phyloP scores from a whole-genome alignment of 2,329 filamentous ascomycete species.

The Amauroascus verrucosus region DNA sequence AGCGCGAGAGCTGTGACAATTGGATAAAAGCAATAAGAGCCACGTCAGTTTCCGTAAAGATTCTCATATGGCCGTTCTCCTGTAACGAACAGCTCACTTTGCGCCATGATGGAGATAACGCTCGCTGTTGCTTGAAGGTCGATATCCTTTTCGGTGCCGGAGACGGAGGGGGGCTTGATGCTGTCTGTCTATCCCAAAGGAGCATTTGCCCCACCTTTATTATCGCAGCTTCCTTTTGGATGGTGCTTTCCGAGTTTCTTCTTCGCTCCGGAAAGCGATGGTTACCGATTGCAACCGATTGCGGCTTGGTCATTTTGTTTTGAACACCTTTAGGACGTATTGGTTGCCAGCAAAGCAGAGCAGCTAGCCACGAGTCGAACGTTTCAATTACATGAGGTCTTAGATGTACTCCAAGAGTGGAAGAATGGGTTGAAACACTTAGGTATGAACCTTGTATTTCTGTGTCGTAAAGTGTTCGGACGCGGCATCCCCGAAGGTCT shows the following conservation, averaged over 20 bases:
- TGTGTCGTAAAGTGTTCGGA: constrained; percentile 39
- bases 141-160: constrained; percentile 36
- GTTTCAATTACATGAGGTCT: constrained; percentile 42
- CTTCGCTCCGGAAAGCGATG: constrained; percentile 35
- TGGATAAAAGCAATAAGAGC: constrained; percentile 73
- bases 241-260: constrained; percentile 39
- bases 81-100: constrained; percentile 85
- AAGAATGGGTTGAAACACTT: constrained; percentile 41
- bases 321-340: constrained; percentile 42
- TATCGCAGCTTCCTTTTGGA: constrained; percentile 63
- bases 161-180: constrained; percentile 29
- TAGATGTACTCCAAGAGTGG: constrained; percentile 39
- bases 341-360: constrained; percentile 44
- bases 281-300: constrained; percentile 36
- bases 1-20: constrained; percentile 76
- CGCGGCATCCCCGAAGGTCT: constrained; percentile 41
- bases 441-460: constrained; percentile 39
- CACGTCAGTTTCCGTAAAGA: constrained; percentile 77
- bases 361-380: constrained; percentile 44
- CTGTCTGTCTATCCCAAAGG: constrained; percentile 71
- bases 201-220: constrained; percentile 92
- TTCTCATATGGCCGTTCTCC: constrained; percentile 87
- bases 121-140: constrained; percentile 47
- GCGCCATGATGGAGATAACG: constrained; percentile 61
- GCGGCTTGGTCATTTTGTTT: constrained; percentile 43